phyloP scores from a whole-genome alignment of 768 basidiomycete genomes.

The Heimioporus sp. region DNA sequence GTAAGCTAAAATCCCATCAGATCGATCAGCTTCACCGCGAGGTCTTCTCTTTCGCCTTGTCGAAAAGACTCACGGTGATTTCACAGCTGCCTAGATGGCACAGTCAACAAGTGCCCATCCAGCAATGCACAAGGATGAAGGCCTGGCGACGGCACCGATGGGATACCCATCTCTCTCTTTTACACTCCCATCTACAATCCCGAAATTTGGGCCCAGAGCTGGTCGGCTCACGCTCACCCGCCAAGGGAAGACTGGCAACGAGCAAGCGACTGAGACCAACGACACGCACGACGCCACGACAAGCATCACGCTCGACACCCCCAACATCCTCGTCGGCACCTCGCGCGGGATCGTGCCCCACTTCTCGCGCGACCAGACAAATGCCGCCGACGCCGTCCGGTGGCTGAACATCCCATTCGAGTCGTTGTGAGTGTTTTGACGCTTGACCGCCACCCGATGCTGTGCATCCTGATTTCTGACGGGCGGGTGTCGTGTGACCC shows the following conservation, averaged over 20 bases:
- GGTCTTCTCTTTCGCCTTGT: no score
- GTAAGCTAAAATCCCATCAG: background rate
- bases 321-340: constrained; percentile 58
- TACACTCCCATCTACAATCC: background rate
- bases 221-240: constrained; percentile 21
- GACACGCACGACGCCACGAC: background rate
- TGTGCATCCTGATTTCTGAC: no score
- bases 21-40: background rate
- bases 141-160: background rate
- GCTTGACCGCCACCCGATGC: background rate
- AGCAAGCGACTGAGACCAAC: background rate
- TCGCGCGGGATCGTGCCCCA: constrained; percentile 77
- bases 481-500: background rate
- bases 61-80: background rate
- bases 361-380: constrained; percentile 61
- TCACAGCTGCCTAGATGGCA: constrained; percentile 5
- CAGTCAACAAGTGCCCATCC: background rate
- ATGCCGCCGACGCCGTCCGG: constrained; percentile 44
- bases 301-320: constrained; percentile 50
- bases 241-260: background rate
- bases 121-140: no score
- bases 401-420: constrained; percentile 79
- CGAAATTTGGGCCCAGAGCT: constrained; percentile 26
- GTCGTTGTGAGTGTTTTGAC: constrained; percentile 60
- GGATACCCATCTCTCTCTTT: constrained; percentile 19